These are phyloP conservation scores for Nicotiana benthamiana DNA, from an alignment of 257 asterid species.

Conservation along the genomic window DNA sequence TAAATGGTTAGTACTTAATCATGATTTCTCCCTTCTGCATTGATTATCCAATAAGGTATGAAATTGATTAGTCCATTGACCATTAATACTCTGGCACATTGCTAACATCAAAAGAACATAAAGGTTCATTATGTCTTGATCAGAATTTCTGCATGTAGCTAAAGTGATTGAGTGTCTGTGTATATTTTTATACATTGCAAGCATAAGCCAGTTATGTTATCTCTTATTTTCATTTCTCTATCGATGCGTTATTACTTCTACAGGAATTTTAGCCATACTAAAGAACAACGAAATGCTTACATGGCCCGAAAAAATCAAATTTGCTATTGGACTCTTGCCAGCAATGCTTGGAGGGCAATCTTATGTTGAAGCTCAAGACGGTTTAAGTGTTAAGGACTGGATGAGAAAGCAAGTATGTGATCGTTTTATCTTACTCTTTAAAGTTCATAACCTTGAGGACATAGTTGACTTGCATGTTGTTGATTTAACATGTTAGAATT, in stretches of 20 bases:
- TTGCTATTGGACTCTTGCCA: conserved; percentile 93
- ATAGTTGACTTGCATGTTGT: not conserved
- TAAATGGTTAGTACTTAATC: conserved; percentile 52
- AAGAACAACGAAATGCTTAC: conserved; percentile 97
- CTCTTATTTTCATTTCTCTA: not conserved
- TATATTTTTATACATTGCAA: not conserved
- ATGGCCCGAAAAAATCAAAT: conserved; percentile 92
- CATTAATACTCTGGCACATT: not conserved
- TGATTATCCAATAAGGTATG: not conserved
- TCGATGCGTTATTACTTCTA: not conserved
- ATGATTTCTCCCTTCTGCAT: not conserved
- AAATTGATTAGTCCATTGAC: not conserved
- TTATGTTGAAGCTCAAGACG: conserved; percentile 97
- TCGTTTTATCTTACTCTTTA: not conserved
- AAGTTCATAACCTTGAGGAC: not conserved
- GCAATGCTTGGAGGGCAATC: conserved; percentile 95
- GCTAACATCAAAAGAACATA: not conserved
- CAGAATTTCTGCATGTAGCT: not conserved
- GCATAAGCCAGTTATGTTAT: not conserved
- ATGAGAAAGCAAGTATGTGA: conserved; percentile 77
- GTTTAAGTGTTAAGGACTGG: conserved; percentile 88
- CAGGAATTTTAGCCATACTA: conserved; percentile 92
- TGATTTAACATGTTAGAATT: not conserved
- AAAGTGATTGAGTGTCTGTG: not conserved
- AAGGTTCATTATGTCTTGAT: not conserved